phyloP scores from a whole-genome alignment of 805 yeast genomes.

The Yarrowia sp. region DNA sequence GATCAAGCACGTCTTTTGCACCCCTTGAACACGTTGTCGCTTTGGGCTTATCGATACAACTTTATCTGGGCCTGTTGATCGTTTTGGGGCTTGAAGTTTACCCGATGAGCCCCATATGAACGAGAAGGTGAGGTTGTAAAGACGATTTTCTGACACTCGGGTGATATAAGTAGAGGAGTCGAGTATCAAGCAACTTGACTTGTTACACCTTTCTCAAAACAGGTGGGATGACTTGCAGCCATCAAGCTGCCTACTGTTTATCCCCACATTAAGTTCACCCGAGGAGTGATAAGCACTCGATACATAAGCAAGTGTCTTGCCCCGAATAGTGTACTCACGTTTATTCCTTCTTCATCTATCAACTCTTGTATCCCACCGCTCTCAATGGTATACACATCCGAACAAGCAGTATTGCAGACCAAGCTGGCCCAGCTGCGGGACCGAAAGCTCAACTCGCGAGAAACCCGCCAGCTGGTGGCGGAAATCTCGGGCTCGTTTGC shows the following conservation, averaged over 20 bases:
- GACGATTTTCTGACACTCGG: too few relatives aligned
- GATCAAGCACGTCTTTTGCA: too few relatives aligned
- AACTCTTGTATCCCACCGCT: too few relatives aligned
- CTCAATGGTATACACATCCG: conserved; percentile 42
- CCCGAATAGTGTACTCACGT: neutral
- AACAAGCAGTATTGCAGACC: conserved; percentile 45
- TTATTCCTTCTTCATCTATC: too few relatives aligned
- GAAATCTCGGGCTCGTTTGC: conserved; percentile 46
- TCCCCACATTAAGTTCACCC: neutral
- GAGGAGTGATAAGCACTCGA: conserved; percentile 10
- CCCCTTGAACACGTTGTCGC: conserved; percentile 5
- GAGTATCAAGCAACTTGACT: too few relatives aligned
- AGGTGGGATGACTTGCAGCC: too few relatives aligned
- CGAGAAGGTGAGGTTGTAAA: too few relatives aligned
- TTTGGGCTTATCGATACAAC: conserved; percentile 25
- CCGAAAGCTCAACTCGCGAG: conserved; percentile 40
- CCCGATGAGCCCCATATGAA: neutral
- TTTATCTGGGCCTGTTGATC: conserved; percentile 4
- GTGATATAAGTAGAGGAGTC: too few relatives aligned
- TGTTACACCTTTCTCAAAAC: too few relatives aligned
- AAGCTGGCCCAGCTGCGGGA: conserved; percentile 46
- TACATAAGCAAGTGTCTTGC: conserved; percentile 15
- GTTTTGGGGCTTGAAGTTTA: conserved; percentile 11
- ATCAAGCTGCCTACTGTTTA: too few relatives aligned
- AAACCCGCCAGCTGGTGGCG: conserved; percentile 43